Percentiles rank a stretch among this genome's conserved stretches.
Evolutionary conservation across 768 basidiomycete genomes (phyloP).

Genomic region (Leucocoprinus sp.): DNA sequence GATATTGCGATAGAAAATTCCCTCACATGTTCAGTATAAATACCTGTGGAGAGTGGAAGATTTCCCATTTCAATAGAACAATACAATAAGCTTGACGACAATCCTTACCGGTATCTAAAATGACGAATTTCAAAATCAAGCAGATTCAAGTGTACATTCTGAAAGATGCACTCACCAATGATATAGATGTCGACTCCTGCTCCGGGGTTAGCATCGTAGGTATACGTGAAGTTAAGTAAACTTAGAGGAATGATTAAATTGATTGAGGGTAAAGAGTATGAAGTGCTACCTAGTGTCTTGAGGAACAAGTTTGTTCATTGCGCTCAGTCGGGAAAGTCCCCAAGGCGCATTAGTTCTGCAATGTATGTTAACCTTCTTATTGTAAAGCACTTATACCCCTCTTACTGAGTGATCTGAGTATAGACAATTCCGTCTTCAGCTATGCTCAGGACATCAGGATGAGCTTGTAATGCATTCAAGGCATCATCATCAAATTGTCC

Average conservation of each 20-base stretch:
- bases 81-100: no score
- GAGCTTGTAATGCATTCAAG: slow-evolving; percentile 16
- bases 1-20: background rate
- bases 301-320: slow-evolving; percentile 13
- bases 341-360: slow-evolving; percentile 26
- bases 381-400: background rate
- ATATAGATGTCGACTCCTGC: slow-evolving; percentile 31
- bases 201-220: slow-evolving; percentile 16
- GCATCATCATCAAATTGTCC: slow-evolving; percentile 14
- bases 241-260: no score
- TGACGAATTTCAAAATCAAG: no score
- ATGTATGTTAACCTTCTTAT: background rate
- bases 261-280: no score
- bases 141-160: no score
- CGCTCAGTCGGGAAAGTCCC: slow-evolving; percentile 24
- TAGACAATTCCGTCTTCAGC: slow-evolving; percentile 22
- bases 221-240: slow-evolving; percentile 15
- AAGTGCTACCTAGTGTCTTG: slow-evolving; percentile 11
- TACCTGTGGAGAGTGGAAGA: slow-evolving; percentile 16
- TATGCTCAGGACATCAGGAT: slow-evolving; percentile 18
- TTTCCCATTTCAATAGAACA: no score
- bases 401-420: slow-evolving; percentile 18
- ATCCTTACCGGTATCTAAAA: no score
- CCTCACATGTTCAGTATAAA: slow-evolving; percentile 18
- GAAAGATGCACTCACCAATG: no score